Evolutionary conservation across 1,284 basidiomycete genomes (phyloP), one percentile per base, ranked within the genome.

Genomic region (Caloboletus firmus): DNA sequence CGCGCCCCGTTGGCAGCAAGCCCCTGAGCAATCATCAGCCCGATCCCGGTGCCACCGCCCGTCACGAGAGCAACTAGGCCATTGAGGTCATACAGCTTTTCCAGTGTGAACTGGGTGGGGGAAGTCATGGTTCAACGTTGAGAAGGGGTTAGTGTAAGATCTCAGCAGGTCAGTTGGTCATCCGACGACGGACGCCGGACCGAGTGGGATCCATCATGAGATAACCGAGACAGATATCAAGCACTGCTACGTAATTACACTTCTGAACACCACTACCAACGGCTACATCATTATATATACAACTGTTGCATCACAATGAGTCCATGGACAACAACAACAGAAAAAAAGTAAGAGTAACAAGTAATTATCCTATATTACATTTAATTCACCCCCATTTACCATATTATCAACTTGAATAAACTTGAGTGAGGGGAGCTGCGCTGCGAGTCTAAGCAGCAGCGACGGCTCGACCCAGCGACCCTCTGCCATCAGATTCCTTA

Each of bases 11-110:
- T 88, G 22, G 82, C 80, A 11, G 89, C 88, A 15, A 94, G 77
- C 5, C 87, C 89, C 51, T 80, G 77, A 6, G 90, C 77, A 53
- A 91, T 90, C 82, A 87, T 87, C 56, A 85, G 70, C 44, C 87
- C 85, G 56, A 93, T 92, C 2, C 91, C 91, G 0, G 87, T 89
- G 24, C 87, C 90, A 6, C 90, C 91, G 41, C 91, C 90, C 0
- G 90, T 89, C 31, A 92, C 85, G 32, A 93, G 70, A 8, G 89
- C 87, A 18, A 91, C 73, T 31, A 82, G 78, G 9, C 81, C 84
- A 15, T 76, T 72, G 49, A 90, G 76, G 59, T 82, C 77, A 61
- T 80, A 85, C n/a, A 87, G 58, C 55, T 71, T 75, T 53, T 78
- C 67, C 30, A 73, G 35, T 3, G 59, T 67, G 46, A 69, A 59